Base-by-base conservation (phyloP, 1,284 basidiomycete species). In the Ceratobasidium sp. region DNA sequence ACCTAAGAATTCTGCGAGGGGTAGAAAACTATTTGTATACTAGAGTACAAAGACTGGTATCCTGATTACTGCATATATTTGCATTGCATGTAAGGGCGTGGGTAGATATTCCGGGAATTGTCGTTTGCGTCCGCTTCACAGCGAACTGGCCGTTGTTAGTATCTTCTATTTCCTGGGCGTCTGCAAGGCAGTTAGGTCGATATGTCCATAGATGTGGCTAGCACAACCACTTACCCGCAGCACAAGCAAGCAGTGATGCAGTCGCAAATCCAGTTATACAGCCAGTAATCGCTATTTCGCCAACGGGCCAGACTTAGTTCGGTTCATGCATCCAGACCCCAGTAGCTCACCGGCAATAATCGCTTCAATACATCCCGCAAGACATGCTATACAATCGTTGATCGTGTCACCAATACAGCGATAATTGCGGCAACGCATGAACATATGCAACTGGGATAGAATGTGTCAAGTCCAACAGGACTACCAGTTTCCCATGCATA, bases 171-270 rank as follows among this genome's bases (percentile, higher is more conserved):
- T 40, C 38, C 38, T 17, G 38, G 8, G 17, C 38, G 38, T 40
- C 38, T 40, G 7, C 38, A 17, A 40, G 7, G 8, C 38, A 40
- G 38, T 40, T 40, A 40, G 38, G 17, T 40, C 38, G 17, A 40
- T 17, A 8, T 7, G 17, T 40, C 38, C n/a, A n/a, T n/a, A n/a
- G n/a, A n/a, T n/a, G n/a, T n/a, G n/a, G n/a, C n/a, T n/a, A n/a
- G n/a, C n/a, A n/a, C n/a, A n/a, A n/a, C n/a, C 38, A 57, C 55
- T 40, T n/a, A 43, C 55, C 38, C 55, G 17, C 38, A 57, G 31
- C 55, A 57, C 40, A 57, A 57, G 40, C 55, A 57, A 7, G 55
- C 55, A 8, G 55, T 57, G 22, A 43, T 57, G 29, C 35, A 57
- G 22, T 57, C 55, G 22, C 55, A 57, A 3, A 42, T 8, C 55